Percentiles rank a stretch among this genome's conserved stretches.
phyloP scores from a whole-genome alignment of 345 rosid species.

The Arabidopsis suecica region DNA sequence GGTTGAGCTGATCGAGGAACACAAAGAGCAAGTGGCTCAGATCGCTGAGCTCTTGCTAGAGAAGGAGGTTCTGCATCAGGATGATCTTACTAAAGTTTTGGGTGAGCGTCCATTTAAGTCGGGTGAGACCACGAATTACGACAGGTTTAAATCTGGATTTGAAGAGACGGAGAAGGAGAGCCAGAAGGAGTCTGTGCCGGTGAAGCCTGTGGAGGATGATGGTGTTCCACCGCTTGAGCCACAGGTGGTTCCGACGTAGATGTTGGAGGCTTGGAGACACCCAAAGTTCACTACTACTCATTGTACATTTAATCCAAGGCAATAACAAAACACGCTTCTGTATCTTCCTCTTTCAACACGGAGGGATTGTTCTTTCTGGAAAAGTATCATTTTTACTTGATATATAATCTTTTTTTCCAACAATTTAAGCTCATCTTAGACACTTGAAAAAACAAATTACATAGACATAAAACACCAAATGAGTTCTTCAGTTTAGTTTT shows the following conservation, averaged over 20 bases:
- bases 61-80: conserved; percentile 92
- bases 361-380: conserved; percentile 20
- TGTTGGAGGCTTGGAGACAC: background rate
- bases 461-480: too few relatives aligned
- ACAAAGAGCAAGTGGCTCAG: conserved; percentile 78
- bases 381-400: background rate
- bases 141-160: conserved; percentile 77
- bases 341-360: conserved; percentile 34
- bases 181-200: conserved; percentile 32
- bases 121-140: conserved; percentile 70
- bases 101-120: conserved; percentile 87
- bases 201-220: conserved; percentile 52
- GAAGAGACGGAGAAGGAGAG: conserved; percentile 49
- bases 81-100: conserved; percentile 66
- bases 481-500: too few relatives aligned
- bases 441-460: too few relatives aligned
- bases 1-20: conserved; percentile 68
- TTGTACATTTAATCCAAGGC: conserved; percentile 35
- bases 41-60: conserved; percentile 85
- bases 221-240: conserved; percentile 63
- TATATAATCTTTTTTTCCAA: too few relatives aligned
- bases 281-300: background rate
- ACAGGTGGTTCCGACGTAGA: conserved; percentile 68
- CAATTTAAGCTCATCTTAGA: too few relatives aligned
- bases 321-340: conserved; percentile 25